These are phyloP conservation scores for Claviceps sp. DNA, from an alignment of 2,329 filamentous ascomycete genomes.

Conservation along the genomic window DNA sequence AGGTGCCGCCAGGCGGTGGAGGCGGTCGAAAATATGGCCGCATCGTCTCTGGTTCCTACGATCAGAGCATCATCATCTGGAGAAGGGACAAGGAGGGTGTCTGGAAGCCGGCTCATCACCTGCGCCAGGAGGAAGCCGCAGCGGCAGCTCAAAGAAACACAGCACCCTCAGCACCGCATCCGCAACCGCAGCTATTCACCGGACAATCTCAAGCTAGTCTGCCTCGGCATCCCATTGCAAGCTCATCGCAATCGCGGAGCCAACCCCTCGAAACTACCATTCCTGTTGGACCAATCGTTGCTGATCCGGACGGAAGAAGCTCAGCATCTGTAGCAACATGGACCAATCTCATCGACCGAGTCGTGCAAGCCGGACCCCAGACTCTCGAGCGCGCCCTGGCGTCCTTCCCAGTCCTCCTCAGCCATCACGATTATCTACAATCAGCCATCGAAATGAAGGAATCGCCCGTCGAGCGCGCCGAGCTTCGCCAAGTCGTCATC, in stretches of 20 bases:
- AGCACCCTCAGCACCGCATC: neutral
- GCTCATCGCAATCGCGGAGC: neutral
- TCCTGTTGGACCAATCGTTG: neutral
- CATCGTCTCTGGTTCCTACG: slow-evolving; percentile 96
- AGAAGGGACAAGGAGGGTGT: slow-evolving; percentile 70
- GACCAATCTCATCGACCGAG: slow-evolving; percentile 37
- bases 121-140: slow-evolving; percentile 61
- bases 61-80: slow-evolving; percentile 94
- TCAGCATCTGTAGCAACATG: slow-evolving; percentile 21
- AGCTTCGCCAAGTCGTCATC: slow-evolving; percentile 36
- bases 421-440: slow-evolving; percentile 35
- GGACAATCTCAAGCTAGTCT: neutral
- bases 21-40: slow-evolving; percentile 79
- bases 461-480: slow-evolving; percentile 32
- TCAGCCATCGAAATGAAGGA: slow-evolving; percentile 36
- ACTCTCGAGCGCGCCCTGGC: slow-evolving; percentile 32
- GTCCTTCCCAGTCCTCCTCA: slow-evolving; percentile 34
- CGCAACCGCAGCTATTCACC: neutral
- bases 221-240: neutral
- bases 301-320: slow-evolving; percentile 2
- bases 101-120: slow-evolving; percentile 65
- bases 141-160: slow-evolving; percentile 29
- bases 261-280: neutral
- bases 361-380: slow-evolving; percentile 35
- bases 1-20: slow-evolving; percentile 79